A percentile compares a stretch with the other conserved stretches of the same genome.
Conservation (phyloP, 768 basidiomycete species). For the Hortiboletus flavorubellus region DNA sequence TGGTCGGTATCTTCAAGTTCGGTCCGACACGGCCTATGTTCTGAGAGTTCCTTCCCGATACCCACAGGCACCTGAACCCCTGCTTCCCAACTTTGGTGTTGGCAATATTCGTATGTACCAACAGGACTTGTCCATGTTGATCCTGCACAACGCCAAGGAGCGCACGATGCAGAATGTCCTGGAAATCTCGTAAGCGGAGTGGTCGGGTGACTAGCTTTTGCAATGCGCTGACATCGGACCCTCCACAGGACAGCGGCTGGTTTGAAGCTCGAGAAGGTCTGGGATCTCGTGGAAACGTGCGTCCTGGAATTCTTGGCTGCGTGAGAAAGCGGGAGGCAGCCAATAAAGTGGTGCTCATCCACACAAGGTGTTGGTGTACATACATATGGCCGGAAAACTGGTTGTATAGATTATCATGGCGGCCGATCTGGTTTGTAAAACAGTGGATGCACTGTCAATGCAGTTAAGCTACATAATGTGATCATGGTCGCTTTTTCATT, state of each 20-base stretch:
- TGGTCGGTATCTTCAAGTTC: conserved; percentile 10
- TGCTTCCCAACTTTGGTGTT: conserved; percentile 33
- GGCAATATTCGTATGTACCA: conserved; percentile 29
- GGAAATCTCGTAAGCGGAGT: conserved; percentile 25
- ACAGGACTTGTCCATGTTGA: conserved; percentile 31
- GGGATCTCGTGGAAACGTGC: conserved; percentile 28
- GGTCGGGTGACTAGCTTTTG: background rate
- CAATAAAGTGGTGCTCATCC: too few species aligned
- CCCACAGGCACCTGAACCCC: conserved; percentile 32
- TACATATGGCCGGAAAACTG: too few species aligned
- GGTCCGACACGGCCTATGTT: background rate
- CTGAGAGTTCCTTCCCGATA: background rate
- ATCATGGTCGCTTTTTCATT: too few species aligned
- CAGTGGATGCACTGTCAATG: too few species aligned
- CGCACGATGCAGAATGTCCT: conserved; percentile 29
- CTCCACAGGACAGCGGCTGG: conserved; percentile 20
- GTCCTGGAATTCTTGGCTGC: conserved; percentile 25
- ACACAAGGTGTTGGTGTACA: too few species aligned
- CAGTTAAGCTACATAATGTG: too few species aligned
- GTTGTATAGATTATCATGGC: too few species aligned
- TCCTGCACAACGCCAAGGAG: conserved; percentile 32
- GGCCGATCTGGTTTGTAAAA: too few species aligned
- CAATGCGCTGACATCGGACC: background rate
- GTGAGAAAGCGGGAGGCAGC: conserved; percentile 4
- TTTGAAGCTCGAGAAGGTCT: conserved; percentile 30